These are phyloP conservation scores for Xanthoconium purpureum DNA, from an alignment of 768 basidiomycete genomes.

Conservation along the genomic window DNA sequence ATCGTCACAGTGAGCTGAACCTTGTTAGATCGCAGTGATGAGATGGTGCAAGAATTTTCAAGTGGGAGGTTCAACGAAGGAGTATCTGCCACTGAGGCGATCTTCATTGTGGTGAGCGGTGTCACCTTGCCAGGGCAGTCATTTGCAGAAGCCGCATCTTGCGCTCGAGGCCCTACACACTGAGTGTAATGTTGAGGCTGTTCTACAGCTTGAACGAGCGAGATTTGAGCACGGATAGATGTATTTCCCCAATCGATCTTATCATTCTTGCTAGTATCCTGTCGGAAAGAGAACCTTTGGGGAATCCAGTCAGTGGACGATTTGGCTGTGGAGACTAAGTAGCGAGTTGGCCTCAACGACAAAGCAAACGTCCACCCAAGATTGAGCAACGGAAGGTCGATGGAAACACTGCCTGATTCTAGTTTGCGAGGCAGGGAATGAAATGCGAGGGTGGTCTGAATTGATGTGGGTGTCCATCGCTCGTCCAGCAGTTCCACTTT, in stretches of 20 bases:
- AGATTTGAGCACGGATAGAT: conserved; percentile 8
- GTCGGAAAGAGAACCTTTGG: conserved; percentile 8
- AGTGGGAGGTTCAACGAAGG: not conserved
- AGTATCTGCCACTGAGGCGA: conserved; percentile 2
- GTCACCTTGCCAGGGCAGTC: not conserved
- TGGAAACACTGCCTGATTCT: not conserved
- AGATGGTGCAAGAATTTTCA: not conserved
- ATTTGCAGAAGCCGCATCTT: too few relatives aligned
- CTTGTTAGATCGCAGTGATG: not conserved
- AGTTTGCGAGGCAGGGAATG: not conserved
- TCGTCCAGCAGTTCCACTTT: conserved; percentile 9
- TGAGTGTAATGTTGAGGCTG: not conserved
- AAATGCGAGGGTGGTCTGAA: conserved; percentile 8
- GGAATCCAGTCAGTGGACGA: conserved; percentile 1
- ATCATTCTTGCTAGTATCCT: not conserved
- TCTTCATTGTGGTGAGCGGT: not conserved
- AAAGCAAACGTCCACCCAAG: conserved; percentile 18
- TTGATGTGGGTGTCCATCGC: conserved; percentile 11
- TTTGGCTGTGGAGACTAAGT: not conserved
- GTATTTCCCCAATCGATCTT: conserved; percentile 11
- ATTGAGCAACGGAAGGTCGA: conserved; percentile 10
- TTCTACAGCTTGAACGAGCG: not conserved
- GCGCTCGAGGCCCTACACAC: not conserved
- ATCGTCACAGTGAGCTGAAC: conserved; percentile 13
- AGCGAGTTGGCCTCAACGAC: not conserved